Percentiles rank a stretch among this genome's conserved stretches.
phyloP scores from a whole-genome alignment of 108 stramenopile genomes.

The Pelagomonas calceolata region DNA sequence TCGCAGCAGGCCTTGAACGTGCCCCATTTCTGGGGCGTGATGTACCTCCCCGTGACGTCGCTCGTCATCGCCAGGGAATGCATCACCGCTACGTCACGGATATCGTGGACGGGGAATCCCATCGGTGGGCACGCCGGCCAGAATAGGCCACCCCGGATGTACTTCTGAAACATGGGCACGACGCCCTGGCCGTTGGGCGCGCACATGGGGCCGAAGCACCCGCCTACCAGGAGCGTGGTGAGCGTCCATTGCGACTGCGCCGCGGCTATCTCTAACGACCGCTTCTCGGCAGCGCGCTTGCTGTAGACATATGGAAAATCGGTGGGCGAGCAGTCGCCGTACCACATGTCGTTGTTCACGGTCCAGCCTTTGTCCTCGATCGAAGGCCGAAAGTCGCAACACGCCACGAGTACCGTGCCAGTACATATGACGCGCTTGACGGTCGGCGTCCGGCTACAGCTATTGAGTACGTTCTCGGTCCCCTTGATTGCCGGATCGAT shows the following conservation, averaged over 20 bases:
- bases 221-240: not conserved
- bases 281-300: constrained; percentile 11
- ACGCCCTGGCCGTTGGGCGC: not conserved
- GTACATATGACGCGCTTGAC: constrained; percentile 10
- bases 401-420: constrained; percentile 1
- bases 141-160: not conserved
- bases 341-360: constrained; percentile 7
- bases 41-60: no score
- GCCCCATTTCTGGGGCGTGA: no score
- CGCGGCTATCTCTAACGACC: constrained; percentile 5
- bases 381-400: not conserved
- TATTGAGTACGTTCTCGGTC: constrained; percentile 23
- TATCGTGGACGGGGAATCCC: constrained; percentile 1
- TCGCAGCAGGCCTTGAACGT: no score
- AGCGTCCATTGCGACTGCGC: constrained; percentile 5
- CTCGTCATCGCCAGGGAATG: constrained; percentile 2
- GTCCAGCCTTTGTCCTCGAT: not conserved
- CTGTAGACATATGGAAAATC: not conserved
- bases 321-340: constrained; percentile 4
- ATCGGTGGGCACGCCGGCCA: not conserved
- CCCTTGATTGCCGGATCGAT: constrained; percentile 30
- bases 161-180: no score
- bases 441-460: constrained; percentile 6
- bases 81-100: constrained; percentile 10
- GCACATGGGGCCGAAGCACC: constrained; percentile 9